These are phyloP conservation scores for Didymella glomerata DNA, from an alignment of 2,329 filamentous ascomycete species.

Conservation along the genomic window DNA sequence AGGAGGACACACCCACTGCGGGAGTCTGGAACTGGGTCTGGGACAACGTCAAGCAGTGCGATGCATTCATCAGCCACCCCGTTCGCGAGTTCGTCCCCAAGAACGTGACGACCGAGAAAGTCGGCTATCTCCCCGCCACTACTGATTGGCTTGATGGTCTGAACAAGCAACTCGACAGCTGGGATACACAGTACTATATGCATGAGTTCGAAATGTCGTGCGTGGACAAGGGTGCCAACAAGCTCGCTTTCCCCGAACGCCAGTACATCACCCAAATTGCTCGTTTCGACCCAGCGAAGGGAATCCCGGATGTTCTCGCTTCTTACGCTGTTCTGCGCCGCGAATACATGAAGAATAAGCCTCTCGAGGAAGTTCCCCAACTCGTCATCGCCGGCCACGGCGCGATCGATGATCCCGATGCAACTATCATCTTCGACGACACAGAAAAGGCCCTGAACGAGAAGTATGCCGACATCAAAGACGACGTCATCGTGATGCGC, in stretches of 20 bases:
- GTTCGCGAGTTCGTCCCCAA: conserved; percentile 77
- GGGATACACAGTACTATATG: conserved; percentile 77
- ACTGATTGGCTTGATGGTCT: conserved; percentile 86
- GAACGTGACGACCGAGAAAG: conserved; percentile 70
- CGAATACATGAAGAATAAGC: conserved; percentile 62
- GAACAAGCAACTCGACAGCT: conserved; percentile 76
- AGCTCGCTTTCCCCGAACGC: conserved; percentile 66
- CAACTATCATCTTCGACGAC: conserved; percentile 73
- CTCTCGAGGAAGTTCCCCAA: conserved; percentile 67
- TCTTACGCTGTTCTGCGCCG: conserved; percentile 77
- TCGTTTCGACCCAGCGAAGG: conserved; percentile 84
- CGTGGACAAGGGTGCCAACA: conserved; percentile 66
- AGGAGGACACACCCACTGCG: conserved; percentile 70
- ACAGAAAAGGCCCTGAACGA: conserved; percentile 73
- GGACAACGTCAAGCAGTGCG: conserved; percentile 73
- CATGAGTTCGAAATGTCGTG: conserved; percentile 74
- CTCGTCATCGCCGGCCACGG: conserved; percentile 81
- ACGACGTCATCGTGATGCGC: conserved; percentile 77
- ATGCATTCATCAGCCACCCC: conserved; percentile 84
- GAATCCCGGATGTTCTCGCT: conserved; percentile 78
- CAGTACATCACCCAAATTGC: conserved; percentile 83
- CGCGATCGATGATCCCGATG: conserved; percentile 83
- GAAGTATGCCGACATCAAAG: conserved; percentile 57
- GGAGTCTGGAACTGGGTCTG: conserved; percentile 81
- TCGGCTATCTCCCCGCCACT: conserved; percentile 79